These are phyloP conservation scores for Phyllosticta capitalensis DNA, from an alignment of 2,329 filamentous ascomycete species.

Conservation along the genomic window DNA sequence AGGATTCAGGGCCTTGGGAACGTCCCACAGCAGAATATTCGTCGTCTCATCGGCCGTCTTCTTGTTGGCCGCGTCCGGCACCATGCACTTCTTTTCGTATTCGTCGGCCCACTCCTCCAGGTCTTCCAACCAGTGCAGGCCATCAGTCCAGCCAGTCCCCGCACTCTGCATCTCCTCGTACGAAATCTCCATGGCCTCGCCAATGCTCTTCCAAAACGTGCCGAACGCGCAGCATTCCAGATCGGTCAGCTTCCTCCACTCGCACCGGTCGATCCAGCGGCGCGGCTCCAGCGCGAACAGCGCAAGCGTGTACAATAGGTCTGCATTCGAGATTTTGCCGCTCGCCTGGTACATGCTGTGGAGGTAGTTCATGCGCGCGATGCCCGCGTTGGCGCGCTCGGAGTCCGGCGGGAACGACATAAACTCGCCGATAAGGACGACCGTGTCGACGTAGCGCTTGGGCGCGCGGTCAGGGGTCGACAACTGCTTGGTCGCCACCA, in stretches of 20 bases:
- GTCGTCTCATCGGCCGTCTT: constrained; percentile 49
- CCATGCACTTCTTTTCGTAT: constrained; percentile 54
- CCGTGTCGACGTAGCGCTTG: constrained; percentile 25
- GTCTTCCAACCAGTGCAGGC: constrained; percentile 45
- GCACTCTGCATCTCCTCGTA: constrained; percentile 37
- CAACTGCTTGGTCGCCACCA: constrained; percentile 26
- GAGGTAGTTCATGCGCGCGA: constrained; percentile 56
- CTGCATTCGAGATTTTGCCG: constrained; percentile 51
- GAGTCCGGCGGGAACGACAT: constrained; percentile 18
- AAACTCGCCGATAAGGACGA: constrained; percentile 25
- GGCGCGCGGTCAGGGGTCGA: constrained; percentile 17
- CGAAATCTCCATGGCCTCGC: constrained; percentile 58
- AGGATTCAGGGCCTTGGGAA: constrained; percentile 37
- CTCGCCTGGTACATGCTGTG: constrained; percentile 48
- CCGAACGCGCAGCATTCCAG: constrained; percentile 60
- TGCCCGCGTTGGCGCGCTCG: constrained; percentile 33
- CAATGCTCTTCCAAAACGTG: constrained; percentile 61
- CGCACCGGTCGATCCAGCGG: constrained; percentile 53
- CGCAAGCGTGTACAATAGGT: constrained; percentile 56
- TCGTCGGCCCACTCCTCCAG: constrained; percentile 40
- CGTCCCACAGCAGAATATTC: constrained; percentile 50
- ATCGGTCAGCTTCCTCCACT: constrained; percentile 59
- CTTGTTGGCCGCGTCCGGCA: constrained; percentile 30
- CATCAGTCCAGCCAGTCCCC: constrained; percentile 36
- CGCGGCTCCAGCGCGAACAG: constrained; percentile 58